A percentile compares a stretch with the other conserved stretches of the same genome.
These are phyloP conservation scores for Apiotrichum laibachii DNA, from an alignment of 1,284 basidiomycete species.

Conservation along the genomic window DNA sequence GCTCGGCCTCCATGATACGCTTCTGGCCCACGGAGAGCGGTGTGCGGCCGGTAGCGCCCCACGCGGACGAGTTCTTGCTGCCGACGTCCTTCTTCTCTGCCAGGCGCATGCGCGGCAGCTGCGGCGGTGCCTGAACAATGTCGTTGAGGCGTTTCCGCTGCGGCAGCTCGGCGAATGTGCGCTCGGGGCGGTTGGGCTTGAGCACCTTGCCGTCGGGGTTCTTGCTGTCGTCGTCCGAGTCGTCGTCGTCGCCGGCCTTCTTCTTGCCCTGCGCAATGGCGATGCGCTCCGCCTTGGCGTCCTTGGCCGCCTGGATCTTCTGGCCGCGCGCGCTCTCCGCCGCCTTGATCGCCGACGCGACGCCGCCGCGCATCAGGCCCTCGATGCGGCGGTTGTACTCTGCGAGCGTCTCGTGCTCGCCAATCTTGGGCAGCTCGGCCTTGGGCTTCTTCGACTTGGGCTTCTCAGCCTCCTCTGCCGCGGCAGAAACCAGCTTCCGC, in stretches of 20 bases:
- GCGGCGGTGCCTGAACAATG: conserved; percentile 31
- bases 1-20: conserved; percentile 45
- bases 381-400: conserved; percentile 51
- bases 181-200: conserved; percentile 10
- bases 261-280: conserved; percentile 19
- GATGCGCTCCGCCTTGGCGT: conserved; percentile 27
- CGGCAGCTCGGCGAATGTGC: conserved; percentile 17
- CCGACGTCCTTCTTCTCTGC: conserved; percentile 7
- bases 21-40: conserved; percentile 45
- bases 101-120: conserved; percentile 23
- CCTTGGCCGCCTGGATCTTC: conserved; percentile 22
- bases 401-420: conserved; percentile 32
- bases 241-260: neutral
- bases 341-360: conserved; percentile 45
- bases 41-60: conserved; percentile 18
- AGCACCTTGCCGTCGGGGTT: neutral
- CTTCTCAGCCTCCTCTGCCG: conserved; percentile 1
- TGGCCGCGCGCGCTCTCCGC: conserved; percentile 33
- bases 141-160: conserved; percentile 23
- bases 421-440: conserved; percentile 26
- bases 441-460: conserved; percentile 5
- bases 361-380: conserved; percentile 38
- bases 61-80: neutral
- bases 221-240: conserved; percentile 2
- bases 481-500: neutral